Percentiles rank a stretch among this genome's conserved stretches.
These are phyloP conservation scores for Lactarius deliciosus DNA, from an alignment of 768 basidiomycete genomes.

Conservation along the genomic window DNA sequence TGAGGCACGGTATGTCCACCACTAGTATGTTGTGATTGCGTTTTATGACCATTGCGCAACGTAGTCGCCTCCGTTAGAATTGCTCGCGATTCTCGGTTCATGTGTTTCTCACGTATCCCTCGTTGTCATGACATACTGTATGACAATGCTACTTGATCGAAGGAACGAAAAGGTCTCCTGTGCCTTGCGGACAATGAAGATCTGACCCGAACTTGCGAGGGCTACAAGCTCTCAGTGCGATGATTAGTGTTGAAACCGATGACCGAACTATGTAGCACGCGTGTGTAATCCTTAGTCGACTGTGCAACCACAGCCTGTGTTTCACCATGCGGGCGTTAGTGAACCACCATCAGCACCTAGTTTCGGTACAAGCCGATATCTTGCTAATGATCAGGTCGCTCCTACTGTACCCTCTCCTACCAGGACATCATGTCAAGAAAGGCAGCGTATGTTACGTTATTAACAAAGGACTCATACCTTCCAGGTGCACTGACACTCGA, in stretches of 20 bases:
- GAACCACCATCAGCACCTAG: background rate
- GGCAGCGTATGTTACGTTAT: slow-evolving; percentile 71
- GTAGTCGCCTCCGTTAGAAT: slow-evolving; percentile 38
- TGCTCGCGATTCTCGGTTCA: background rate
- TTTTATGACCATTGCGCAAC: slow-evolving; percentile 9
- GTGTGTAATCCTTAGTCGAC: background rate
- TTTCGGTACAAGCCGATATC: slow-evolving; percentile 10
- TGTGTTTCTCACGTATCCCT: slow-evolving; percentile 19
- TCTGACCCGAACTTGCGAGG: background rate
- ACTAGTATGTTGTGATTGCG: background rate
- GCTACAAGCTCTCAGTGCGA: background rate
- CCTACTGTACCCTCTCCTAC: background rate
- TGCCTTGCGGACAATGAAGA: background rate
- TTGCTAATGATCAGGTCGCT: background rate
- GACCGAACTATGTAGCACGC: background rate
- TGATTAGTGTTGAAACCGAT: background rate
- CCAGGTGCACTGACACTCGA: slow-evolving; percentile 57
- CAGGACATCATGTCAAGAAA: slow-evolving; percentile 37
- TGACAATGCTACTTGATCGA: slow-evolving; percentile 21
- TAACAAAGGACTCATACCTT: slow-evolving; percentile 65
- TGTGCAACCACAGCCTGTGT: background rate
- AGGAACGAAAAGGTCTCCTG: slow-evolving; percentile 4
- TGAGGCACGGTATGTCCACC: slow-evolving; percentile 87
- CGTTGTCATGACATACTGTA: slow-evolving; percentile 28
- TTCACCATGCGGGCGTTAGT: background rate